Base-by-base conservation (phyloP, 352 stramenopile genomes). In the Phytophthora chlamydospora region DNA sequence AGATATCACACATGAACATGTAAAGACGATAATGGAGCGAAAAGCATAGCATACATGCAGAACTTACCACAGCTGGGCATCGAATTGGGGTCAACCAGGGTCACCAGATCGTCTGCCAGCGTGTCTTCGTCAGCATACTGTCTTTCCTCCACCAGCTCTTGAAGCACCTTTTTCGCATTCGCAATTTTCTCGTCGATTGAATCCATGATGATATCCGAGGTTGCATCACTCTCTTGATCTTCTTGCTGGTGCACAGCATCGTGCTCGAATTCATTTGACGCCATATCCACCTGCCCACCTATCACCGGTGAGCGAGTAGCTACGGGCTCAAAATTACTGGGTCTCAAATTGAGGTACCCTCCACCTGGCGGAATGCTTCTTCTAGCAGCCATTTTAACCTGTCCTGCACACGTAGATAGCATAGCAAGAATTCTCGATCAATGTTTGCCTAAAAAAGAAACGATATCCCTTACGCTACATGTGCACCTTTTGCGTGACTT, bases 151-250 rank as follows among this genome's bases (percentile, higher is more conserved):
- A 58, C 27, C 2, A 60, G 24, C 3, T 51, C 54, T 13, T 36
- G 36, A 14, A 66, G 39, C 14, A 49, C 49, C 19, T 64, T 38
- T 34, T 66, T 55, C 3, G 66, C 55, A 47, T 71, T 33, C 21
- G 46, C 42, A 17, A 63, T 57, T 36, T 54, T 35, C 24, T 38
- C 33, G 1, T 79, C 62, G 11, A 58, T 66, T 32, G 8, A 24
- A 43, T 35, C 19, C 36, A 51, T 35, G 42, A 49, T 21, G 13
- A 24, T 14, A 41, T 21, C 21, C 21, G 21, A 24, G 21, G 21
- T 24, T 3, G 21, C 21, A 24, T 24, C 21, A 24, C 21, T 24
- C 21, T 24, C 21, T 24, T 24, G 21, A 24, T 24, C 21, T 24
- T 24, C 21, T 24, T 24, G 21, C 21, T 24, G 21, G 21, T 24